Conservation (phyloP, 2,329 filamentous ascomycete species). For the Xylaria arbuscula region DNA sequence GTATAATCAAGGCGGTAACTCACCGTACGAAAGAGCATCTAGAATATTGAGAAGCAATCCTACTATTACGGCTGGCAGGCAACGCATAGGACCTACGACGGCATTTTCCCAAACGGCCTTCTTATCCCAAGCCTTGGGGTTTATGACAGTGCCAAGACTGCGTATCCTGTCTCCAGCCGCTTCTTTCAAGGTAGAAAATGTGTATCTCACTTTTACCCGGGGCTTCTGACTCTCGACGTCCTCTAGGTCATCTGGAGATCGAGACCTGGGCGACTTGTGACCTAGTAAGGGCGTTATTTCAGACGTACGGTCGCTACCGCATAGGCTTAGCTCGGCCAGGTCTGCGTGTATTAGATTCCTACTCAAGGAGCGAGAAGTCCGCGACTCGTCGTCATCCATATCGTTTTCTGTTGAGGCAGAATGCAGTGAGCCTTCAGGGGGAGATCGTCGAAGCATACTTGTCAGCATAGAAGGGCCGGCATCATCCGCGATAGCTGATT, state of each 20-base stretch:
- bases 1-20: neutral
- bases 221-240: conserved; percentile 66
- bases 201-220: conserved; percentile 35
- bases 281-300: conserved; percentile 63
- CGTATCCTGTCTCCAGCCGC: conserved; percentile 40
- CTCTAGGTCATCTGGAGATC: conserved; percentile 47
- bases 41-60: conserved; percentile 91
- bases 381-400: conserved; percentile 15
- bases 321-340: neutral
- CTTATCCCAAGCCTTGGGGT: conserved; percentile 78
- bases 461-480: conserved; percentile 54
- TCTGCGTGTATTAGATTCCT: conserved; percentile 28
- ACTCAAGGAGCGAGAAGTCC: conserved; percentile 29
- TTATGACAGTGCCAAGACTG: conserved; percentile 53
- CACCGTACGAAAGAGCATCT: conserved; percentile 92
- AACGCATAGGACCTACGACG: conserved; percentile 74
- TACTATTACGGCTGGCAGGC: conserved; percentile 86
- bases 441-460: conserved; percentile 62
- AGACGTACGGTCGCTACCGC: conserved; percentile 27
- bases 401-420: conserved; percentile 9
- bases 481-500: conserved; percentile 37
- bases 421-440: conserved; percentile 53
- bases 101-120: conserved; percentile 71
- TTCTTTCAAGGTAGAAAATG: conserved; percentile 46
- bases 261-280: conserved; percentile 48